Percentiles rank a stretch among this genome's conserved stretches.
These are phyloP conservation scores for Lentinula sp. DNA, from an alignment of 768 basidiomycete species.

Conservation along the genomic window DNA sequence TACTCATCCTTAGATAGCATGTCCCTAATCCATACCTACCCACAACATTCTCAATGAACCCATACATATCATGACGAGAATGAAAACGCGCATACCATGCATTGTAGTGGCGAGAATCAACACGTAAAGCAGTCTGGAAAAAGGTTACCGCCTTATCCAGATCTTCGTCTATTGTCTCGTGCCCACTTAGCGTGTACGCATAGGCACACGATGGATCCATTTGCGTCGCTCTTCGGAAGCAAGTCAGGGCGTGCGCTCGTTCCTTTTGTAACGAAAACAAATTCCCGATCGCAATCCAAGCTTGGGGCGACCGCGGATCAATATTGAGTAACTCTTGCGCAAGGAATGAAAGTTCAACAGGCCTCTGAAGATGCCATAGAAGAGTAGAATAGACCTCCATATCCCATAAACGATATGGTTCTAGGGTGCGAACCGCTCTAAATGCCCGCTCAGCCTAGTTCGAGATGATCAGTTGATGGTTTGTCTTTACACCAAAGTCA, in stretches of 20 bases:
- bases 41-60: constrained; percentile 24
- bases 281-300: constrained; percentile 98
- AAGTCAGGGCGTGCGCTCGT: constrained; percentile 85
- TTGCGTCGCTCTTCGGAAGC: constrained; percentile 88
- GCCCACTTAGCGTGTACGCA: constrained; percentile 93
- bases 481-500: constrained; percentile 11
- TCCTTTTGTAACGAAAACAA: constrained; percentile 94
- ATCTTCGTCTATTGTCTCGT: constrained; percentile 96
- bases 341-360: constrained; percentile 82
- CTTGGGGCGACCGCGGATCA: constrained; percentile 73
- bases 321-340: constrained; percentile 89
- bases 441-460: constrained; percentile 87
- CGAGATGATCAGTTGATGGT: constrained; percentile 13
- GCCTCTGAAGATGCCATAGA: constrained; percentile 88
- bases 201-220: constrained; percentile 90
- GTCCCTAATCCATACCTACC: constrained; percentile 97
- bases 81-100: constrained; percentile 70
- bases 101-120: constrained; percentile 92
- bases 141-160: constrained; percentile 86
- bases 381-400: constrained; percentile 97
- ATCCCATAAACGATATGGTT: constrained; percentile 87
- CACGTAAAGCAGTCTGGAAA: constrained; percentile 88
- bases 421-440: constrained; percentile 68
- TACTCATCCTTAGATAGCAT: constrained; percentile 93
- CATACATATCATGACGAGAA: constrained; percentile 11